Base-by-base conservation (phyloP, 306 rosid genomes). In the Bauhinia variegata region DNA sequence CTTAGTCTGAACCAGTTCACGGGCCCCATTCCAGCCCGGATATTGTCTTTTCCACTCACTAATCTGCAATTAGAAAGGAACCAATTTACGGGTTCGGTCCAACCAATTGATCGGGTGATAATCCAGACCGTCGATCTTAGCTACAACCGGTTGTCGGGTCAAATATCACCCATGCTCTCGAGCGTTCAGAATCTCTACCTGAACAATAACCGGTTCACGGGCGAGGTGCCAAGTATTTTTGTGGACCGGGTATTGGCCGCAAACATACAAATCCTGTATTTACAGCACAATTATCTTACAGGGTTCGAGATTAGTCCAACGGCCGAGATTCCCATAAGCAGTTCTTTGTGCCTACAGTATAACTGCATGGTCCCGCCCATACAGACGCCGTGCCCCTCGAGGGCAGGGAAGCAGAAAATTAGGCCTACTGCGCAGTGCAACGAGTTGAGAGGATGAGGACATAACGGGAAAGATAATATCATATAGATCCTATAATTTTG, bases 291-390 rank as follows among this genome's bases (percentile, higher is more conserved):
- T 50, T 95, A 66, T 67, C 82, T 95, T 4, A 95, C 95, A 0
- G 99, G 99, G n/a, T 88, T 95, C 11, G 83, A 83, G 80, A 95
- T 95, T 15, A 86, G 80, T 60, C 99, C 99, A 28, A 84, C 95
- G 86, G 99, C 99, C 18, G 97, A 90, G 77, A 95, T 95, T 77
- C 99, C 99, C 0, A 32, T 82, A 68, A 90, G 99, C 65, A 90
- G 84, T 49, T 91, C 96, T 4, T 30, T 95, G 82, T 95, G 99
- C 78, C 85, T 95, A 23, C 96, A 95, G 85, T 95, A 90, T 14
- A 95, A 95, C 15, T 95, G 99, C 42, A 95, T 95, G 99, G 97
- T 95, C 60, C 97, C 92, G 2, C 99, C 99, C 54, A 68, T 95
- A 14, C 82, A 80, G 81, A 71, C 97, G 4, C 96, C 97, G 0